Conservation (phyloP, 2,329 filamentous ascomycete genomes). For the Aspergillus sergii region DNA sequence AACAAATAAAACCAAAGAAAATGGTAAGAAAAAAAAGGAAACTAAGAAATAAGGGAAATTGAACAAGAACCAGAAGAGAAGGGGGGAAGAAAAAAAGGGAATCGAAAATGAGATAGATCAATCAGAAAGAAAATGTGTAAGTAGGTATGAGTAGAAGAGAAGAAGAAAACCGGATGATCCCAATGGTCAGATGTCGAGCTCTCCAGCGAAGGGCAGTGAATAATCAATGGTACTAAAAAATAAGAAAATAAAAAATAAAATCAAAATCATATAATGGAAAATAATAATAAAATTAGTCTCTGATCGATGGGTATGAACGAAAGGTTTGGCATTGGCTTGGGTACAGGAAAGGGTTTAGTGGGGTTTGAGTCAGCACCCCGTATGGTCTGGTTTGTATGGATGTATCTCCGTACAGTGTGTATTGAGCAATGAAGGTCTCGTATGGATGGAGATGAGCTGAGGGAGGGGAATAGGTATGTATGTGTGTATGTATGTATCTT, state of each 20-base stretch:
- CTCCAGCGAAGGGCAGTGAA: conserved; percentile 1
- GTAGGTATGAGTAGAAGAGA: conserved; percentile 9
- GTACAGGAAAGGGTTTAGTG: conserved; percentile 8
- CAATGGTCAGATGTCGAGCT: conserved; percentile 17
- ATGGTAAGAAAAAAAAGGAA: conserved; percentile 12
- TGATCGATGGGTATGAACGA: conserved; percentile 1
- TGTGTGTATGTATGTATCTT: neutral
- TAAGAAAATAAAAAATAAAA: neutral
- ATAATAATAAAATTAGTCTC: neutral
- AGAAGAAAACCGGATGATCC: conserved; percentile 10
- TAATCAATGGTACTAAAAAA: neutral
- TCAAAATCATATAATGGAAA: neutral
- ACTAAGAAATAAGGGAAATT: conserved; percentile 12
- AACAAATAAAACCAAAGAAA: conserved; percentile 12
- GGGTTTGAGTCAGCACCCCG: neutral
- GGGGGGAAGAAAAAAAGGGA: conserved; percentile 5
- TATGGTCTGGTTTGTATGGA: neutral
- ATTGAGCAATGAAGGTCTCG: neutral
- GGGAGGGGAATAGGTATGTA: too few relatives aligned
- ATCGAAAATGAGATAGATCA: conserved; percentile 10
- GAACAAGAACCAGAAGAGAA: conserved; percentile 9
- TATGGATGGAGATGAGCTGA: neutral
- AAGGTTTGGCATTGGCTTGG: neutral
- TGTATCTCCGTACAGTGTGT: neutral
- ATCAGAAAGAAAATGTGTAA: conserved; percentile 4